Evolutionary conservation across 495 filamentous ascomycete species (phyloP), one percentile per base, ranked within the genome.

Genomic region (Sphaerosporella brunnea): DNA sequence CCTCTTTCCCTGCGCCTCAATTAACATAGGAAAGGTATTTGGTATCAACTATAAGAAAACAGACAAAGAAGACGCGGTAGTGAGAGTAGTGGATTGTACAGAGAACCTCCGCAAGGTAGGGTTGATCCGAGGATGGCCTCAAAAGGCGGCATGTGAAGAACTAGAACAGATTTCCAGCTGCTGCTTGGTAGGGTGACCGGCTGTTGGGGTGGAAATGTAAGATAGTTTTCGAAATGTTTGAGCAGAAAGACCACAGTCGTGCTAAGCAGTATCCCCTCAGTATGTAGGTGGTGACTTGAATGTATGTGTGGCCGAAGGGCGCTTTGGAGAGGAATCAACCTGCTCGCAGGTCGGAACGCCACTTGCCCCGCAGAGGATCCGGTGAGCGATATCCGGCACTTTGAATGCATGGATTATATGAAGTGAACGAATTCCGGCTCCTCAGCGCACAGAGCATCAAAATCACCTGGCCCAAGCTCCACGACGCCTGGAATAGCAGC

Each of bases 401-500:
- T 47, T 5, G 28, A 5, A 32, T 32, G 28, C 7, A 5, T 18
- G 7, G 35, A 39, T 59, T 45, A 61, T 18, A 61, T 61, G 53
- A 50, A 61, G 40, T 56, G 58, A 30, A 61, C 47, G 16, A 60
- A 56, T 23, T 53, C 57, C 18, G 53, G 46, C 47, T 57, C 57
- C 23, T 49, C 48, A 2, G 45, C 23, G 23, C 47, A 42, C 37
- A 60, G 50, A 15, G 47, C 45, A 32, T 56, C 53, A 19, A 51
- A 20, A 21, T 36, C 45, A 21, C 56, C 57, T 16, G 58, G 58
- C 7, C 45, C 57, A 19, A 61, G 50, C 35, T 61, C 58, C 15
- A 61, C 52, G 23, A 61, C 58, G 4, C 58, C 58, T 13, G 58
- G 57, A 21, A 61, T 50, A n/a, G 53, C 53, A 20, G 57, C 53